Evolutionary conservation across 176 grass and related monocot species (phyloP).

Genomic region (Calamus simplicifolius): DNA sequence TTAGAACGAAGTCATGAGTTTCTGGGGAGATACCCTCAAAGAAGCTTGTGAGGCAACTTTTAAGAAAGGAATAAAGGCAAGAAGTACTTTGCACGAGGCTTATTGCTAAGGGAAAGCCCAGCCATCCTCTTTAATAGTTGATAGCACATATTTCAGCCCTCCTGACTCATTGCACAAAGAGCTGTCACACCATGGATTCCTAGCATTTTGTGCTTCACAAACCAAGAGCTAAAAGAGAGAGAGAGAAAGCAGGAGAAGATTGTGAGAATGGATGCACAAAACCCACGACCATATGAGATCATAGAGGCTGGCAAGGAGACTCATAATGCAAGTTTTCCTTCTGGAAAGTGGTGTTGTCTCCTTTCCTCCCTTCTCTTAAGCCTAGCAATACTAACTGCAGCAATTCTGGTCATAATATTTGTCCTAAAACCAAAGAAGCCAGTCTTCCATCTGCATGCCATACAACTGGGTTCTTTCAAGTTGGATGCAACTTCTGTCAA

Average conservation of each 20-base stretch:
- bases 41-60: conserved; percentile 22
- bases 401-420: conserved; percentile 44
- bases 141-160: background rate
- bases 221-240: conserved; percentile 3
- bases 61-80: conserved; percentile 93
- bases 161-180: no score
- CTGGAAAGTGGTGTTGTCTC: conserved; percentile 32
- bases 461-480: conserved; percentile 43
- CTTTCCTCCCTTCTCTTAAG: conserved; percentile 33
- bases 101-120: conserved; percentile 36
- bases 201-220: conserved; percentile 16
- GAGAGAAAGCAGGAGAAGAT: conserved; percentile 8
- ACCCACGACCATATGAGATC: background rate
- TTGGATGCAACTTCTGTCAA: conserved; percentile 17
- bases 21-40: conserved; percentile 25
- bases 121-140: conserved; percentile 2
- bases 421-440: conserved; percentile 64
- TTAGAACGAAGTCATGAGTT: conserved; percentile 38
- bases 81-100: conserved; percentile 76
- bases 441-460: conserved; percentile 49
- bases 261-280: conserved; percentile 4
- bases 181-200: conserved; percentile 9
- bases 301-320: conserved; percentile 18
- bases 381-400: conserved; percentile 26
- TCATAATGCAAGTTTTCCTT: conserved; percentile 21